phyloP scores from a whole-genome alignment of 2,329 filamentous ascomycete species.

The Ambrosiella cleistominuta region DNA sequence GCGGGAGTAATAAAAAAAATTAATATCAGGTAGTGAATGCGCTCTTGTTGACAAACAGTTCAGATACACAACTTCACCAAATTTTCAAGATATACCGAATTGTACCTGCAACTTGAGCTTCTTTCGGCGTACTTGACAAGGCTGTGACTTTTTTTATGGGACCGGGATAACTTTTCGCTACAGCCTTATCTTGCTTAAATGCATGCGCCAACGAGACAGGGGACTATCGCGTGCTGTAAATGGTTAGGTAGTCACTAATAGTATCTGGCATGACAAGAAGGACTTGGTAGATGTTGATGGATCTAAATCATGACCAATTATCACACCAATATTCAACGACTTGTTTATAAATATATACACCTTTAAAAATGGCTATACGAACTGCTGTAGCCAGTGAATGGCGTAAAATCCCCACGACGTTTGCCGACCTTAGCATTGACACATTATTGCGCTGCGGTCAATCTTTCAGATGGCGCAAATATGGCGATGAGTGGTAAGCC shows the following conservation, averaged over 20 bases:
- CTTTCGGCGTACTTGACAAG: slow-evolving; percentile 1
- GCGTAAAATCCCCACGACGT: slow-evolving; percentile 66
- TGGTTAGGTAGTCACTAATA: not conserved
- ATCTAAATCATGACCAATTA: too few relatives aligned
- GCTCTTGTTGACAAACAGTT: too few relatives aligned
- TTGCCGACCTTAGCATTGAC: slow-evolving; percentile 81
- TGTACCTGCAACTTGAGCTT: too few relatives aligned
- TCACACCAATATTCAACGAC: not conserved
- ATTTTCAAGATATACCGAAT: not conserved
- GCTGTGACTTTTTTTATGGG: slow-evolving; percentile 13
- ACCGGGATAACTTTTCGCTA: not conserved
- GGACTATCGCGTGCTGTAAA: slow-evolving; percentile 3
- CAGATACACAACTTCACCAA: not conserved
- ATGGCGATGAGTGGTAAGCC: slow-evolving; percentile 62
- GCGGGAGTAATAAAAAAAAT: not conserved
- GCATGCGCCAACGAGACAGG: slow-evolving; percentile 3
- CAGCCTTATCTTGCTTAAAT: slow-evolving; percentile 3
- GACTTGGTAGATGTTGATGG: not conserved
- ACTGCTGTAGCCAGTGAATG: slow-evolving; percentile 28
- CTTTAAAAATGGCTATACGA: slow-evolving; percentile 7
- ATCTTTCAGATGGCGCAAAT: slow-evolving; percentile 87
- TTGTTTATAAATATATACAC: not conserved
- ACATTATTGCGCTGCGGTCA: slow-evolving; percentile 90
- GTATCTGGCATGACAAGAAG: not conserved
- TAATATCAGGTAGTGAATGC: too few relatives aligned